Base-by-base conservation (phyloP, 306 rosid species). In the Corylus avellana region DNA sequence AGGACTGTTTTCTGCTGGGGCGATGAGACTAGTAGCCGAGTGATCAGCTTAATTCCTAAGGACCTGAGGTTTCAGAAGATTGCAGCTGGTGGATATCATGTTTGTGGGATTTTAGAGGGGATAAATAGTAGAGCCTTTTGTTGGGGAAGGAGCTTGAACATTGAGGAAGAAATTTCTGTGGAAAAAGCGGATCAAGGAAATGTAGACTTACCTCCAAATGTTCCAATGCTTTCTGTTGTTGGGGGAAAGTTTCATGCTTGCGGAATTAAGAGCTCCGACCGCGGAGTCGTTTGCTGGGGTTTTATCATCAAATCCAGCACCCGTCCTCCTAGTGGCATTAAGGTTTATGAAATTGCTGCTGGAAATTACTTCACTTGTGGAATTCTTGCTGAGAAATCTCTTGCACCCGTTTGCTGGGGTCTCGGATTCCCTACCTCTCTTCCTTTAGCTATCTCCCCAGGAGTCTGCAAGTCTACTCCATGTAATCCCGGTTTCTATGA, bases 171-270 rank as follows among this genome's bases (percentile, higher is more conserved):
- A 67, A 85, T 92, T 79, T 85, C 93, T 13, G 87, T 89, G 53
- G 74, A 71, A 29, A 78, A 81, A 77, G 78, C 93, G 3, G 86
- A 80, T 39, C 83, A 90, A 76, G 90, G 88, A n/a, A 91, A 82
- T 58, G 91, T 92, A 39, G 92, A 90, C 77, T 79, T 89, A 79
- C 91, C 93, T 18, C 98, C 98, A 68, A 84, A 66, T 72, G 96
- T 89, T 32, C 86, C 97, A 0, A 79, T 95, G 90, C 85, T 90
- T 12, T 89, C 92, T 55, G 91, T 95, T 4, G 97, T 90, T 8
- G 98, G 98, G 73, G 98, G 98, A 55, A 92, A 86, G 78, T 92
- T 95, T 37, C 98, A 95, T 78, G 97, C 98, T 39, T 95, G 98
- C 78, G 98, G 98, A 37, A 89, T 95, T 73, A 91, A 89, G 83